Conservation (phyloP, 192 early-diverging fungal species). For the Dissophora ornata region DNA sequence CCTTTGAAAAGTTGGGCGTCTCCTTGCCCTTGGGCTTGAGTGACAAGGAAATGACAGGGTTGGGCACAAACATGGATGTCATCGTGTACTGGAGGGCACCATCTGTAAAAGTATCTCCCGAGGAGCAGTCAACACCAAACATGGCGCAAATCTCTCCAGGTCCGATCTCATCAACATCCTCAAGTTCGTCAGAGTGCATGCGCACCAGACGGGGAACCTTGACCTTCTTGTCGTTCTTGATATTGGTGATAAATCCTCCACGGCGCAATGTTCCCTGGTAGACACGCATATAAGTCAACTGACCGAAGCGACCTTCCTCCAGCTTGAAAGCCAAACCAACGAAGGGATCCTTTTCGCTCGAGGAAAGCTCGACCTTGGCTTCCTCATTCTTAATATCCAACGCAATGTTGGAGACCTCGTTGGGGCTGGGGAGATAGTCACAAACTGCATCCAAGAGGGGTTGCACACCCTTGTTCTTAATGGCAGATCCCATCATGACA, state of each 20-base stretch:
- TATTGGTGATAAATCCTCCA: constrained; percentile 89
- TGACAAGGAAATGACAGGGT: constrained; percentile 96
- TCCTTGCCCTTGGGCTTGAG: constrained; percentile 93
- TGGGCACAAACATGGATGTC: constrained; percentile 98
- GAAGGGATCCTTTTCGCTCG: constrained; percentile 78
- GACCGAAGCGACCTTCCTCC: constrained; percentile 95
- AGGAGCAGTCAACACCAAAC: constrained; percentile 97
- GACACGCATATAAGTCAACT: constrained; percentile 96
- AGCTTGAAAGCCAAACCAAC: constrained; percentile 91
- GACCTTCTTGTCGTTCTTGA: constrained; percentile 90
- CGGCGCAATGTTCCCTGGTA: constrained; percentile 93
- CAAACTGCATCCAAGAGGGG: constrained; percentile 77
- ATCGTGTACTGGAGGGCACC: constrained; percentile 85
- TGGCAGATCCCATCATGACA: constrained; percentile 87
- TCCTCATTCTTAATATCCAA: constrained; percentile 78
- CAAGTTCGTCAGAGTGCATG: constrained; percentile 99
- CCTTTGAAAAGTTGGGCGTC: constrained; percentile 80
- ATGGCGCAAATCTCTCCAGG: constrained; percentile 98
- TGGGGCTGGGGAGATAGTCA: constrained; percentile 77
- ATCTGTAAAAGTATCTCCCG: constrained; percentile 97
- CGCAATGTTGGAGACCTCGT: constrained; percentile 78
- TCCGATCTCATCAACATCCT: constrained; percentile 93
- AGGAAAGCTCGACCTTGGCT: constrained; percentile 64
- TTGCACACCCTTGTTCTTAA: constrained; percentile 88
- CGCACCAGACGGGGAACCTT: constrained; percentile 96